A percentile compares a stretch with the other conserved stretches of the same genome.
Evolutionary conservation across 1,284 basidiomycete genomes (phyloP).

Genomic region (Xerocomus nothofagi): DNA sequence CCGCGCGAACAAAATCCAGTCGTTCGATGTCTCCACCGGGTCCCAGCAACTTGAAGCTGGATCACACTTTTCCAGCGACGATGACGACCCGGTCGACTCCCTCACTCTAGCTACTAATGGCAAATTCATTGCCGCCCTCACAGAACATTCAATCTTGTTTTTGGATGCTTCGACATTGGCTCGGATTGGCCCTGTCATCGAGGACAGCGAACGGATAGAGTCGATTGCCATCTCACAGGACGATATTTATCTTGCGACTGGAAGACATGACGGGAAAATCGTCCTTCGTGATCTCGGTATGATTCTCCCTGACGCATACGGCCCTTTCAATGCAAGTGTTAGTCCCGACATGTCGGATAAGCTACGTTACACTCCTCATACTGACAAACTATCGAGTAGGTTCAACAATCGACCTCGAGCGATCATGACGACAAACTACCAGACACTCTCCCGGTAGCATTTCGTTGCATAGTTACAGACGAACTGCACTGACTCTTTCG

Average conservation of each 20-base stretch:
- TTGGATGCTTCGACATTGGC: neutral
- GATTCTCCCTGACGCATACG: neutral
- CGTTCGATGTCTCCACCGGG: too few species aligned
- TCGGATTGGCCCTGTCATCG: neutral
- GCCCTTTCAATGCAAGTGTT: neutral
- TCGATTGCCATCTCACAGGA: neutral
- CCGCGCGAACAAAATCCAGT: too few species aligned
- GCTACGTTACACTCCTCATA: neutral
- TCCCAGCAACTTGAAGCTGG: too few species aligned
- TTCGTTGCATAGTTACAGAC: too few species aligned
- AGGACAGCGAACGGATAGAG: accelerated
- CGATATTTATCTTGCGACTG: neutral
- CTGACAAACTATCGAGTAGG: too few species aligned
- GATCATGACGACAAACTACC: too few species aligned
- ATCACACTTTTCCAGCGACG: too few species aligned
- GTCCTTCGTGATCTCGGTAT: neutral
- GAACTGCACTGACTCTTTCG: too few species aligned
- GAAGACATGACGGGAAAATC: neutral
- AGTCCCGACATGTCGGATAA: neutral
- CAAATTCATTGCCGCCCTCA: neutral
- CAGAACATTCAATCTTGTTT: neutral
- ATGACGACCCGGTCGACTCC: neutral
- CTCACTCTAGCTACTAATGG: neutral
- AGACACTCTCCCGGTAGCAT: too few species aligned
- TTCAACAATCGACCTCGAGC: too few species aligned